Evolutionary conservation across 106 monocot species (phyloP), one percentile per base, ranked within the genome.

Genomic region (Phalaenopsis equestris): DNA sequence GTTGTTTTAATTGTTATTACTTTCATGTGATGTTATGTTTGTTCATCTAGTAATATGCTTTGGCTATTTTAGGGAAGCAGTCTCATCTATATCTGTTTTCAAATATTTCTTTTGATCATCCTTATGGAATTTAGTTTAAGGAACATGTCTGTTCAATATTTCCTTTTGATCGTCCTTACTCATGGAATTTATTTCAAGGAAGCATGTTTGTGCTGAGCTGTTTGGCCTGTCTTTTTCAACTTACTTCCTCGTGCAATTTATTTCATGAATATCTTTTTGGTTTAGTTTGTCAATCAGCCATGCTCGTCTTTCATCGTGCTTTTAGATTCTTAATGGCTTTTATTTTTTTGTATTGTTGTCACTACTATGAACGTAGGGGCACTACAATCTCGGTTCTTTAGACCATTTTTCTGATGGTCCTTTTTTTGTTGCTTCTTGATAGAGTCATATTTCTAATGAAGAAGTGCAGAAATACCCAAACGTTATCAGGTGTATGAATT

Each of bases 401-500:
- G 21, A 24, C 30, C 48, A 41, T 72, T 72, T 30, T 68, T 72
- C 38, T 43, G 74, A 78, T 46, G 65, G 14, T 57, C 19, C 57
- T n/a, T 36, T 61, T 36, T 61, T 9, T 75, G 78, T 14, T 79
- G 14, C n/a, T 47, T 76, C 24, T 12, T 87, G 42, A 16, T 85
- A 96, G 96, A 82, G 61, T 85, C 84, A 81, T 81, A 87, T 91
- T 83, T 77, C 80, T 61, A 79, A 82, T 21, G 68, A 73, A 23
- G 88, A 89, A 21, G 55, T 75, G 72, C 80, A 91, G 70, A 81
- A 87, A 41, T 84, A 85, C 65, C 83, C 89, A 24, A 87, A 94
- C 83, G 84, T 92, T 46, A 67, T 93, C 41, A 85, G 94, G 42
- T 98, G 98, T 94, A 82, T 92, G 85, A 94, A 98, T 81, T 98